These are phyloP conservation scores for Aspergillus latus DNA, from an alignment of 2,329 filamentous ascomycete genomes.

Conservation along the genomic window DNA sequence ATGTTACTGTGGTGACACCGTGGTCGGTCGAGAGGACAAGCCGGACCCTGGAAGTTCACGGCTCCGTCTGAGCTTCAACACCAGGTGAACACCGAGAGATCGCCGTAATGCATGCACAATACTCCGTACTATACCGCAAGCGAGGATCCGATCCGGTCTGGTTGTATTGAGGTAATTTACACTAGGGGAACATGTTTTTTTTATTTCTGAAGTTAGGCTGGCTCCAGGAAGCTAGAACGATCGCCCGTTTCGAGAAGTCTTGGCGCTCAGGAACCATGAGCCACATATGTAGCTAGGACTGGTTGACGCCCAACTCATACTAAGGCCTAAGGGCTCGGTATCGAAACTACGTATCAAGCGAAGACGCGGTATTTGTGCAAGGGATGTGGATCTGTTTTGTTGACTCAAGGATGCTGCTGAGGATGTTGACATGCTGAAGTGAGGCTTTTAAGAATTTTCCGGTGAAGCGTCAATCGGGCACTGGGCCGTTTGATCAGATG, in stretches of 20 bases:
- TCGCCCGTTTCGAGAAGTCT: constrained; percentile 6
- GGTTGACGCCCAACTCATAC: no score
- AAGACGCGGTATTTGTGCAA: background rate
- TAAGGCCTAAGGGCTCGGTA: background rate
- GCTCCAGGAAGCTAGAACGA: background rate
- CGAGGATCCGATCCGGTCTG: background rate
- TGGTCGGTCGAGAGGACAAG: background rate
- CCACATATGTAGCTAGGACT: background rate
- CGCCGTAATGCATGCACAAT: background rate
- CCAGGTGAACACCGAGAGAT: background rate
- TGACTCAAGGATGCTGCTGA: background rate
- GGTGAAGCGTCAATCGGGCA: background rate
- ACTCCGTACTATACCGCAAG: background rate
- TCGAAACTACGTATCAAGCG: background rate
- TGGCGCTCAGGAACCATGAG: constrained; percentile 10
- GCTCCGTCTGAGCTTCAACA: background rate
- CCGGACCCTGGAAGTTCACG: background rate
- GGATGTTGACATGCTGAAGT: background rate
- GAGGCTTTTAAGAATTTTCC: background rate
- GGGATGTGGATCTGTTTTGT: background rate
- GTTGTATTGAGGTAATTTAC: background rate
- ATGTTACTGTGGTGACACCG: background rate
- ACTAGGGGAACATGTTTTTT: background rate
- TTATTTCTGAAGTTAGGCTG: background rate
- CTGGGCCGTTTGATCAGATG: background rate